phyloP scores from a whole-genome alignment of 305 asterid species.

The Fraxinus xanthoxyloides region DNA sequence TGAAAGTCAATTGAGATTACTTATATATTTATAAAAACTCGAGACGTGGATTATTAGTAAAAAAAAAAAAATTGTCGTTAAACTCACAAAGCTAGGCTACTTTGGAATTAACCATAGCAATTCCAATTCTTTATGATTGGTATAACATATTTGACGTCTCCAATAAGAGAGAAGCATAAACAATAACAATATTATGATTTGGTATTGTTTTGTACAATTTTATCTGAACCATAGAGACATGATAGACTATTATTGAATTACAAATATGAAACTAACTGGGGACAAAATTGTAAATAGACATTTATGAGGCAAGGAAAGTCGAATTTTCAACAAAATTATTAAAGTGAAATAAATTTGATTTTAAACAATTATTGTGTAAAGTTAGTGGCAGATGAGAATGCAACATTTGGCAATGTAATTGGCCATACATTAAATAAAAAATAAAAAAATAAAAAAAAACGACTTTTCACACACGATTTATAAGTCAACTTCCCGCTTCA shows the following conservation, averaged over 20 bases:
- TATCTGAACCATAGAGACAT: background rate
- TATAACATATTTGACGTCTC: background rate
- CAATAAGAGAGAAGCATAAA: background rate
- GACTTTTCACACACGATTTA: background rate
- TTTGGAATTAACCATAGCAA: too few species aligned
- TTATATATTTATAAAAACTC: background rate
- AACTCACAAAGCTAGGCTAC: too few species aligned
- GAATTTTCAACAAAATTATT: background rate
- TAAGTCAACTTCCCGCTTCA: slow-evolving; percentile 32
- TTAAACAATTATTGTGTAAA: background rate
- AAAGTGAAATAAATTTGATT: background rate
- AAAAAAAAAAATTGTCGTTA: too few species aligned
- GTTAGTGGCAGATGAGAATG: background rate
- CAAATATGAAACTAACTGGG: background rate
- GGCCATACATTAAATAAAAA: slow-evolving; percentile 4
- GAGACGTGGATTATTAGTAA: background rate
- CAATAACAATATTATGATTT: background rate
- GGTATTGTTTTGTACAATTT: background rate
- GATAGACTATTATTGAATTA: background rate
- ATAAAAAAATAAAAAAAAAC: too few species aligned
- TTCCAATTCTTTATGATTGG: too few species aligned
- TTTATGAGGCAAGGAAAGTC: background rate
- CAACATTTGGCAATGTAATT: slow-evolving; percentile 13
- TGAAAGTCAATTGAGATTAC: background rate
- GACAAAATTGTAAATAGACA: background rate